A percentile compares a stretch with the other conserved stretches of the same genome.
Evolutionary conservation across 495 filamentous ascomycete species (phyloP).

Genomic region (Penicillium alfredii): DNA sequence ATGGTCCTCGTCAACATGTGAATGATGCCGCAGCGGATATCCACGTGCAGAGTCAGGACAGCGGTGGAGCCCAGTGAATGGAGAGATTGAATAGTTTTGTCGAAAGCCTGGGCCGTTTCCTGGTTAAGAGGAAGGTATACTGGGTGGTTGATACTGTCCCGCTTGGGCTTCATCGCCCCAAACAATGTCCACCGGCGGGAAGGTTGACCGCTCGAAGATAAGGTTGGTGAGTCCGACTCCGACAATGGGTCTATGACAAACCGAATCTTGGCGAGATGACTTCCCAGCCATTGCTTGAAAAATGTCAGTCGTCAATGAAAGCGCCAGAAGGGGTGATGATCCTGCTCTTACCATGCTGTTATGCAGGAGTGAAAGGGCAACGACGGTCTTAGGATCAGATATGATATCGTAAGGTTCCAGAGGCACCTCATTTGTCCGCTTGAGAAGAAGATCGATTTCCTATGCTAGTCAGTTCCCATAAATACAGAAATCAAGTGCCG

Average conservation of each 20-base stretch:
- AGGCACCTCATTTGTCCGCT: slow-evolving; percentile 54
- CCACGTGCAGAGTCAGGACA: slow-evolving; percentile 79
- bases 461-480: slow-evolving; percentile 19
- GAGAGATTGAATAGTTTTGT: slow-evolving; percentile 74
- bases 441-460: slow-evolving; percentile 64
- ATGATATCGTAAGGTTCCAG: slow-evolving; percentile 77
- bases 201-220: slow-evolving; percentile 33
- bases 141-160: slow-evolving; percentile 47
- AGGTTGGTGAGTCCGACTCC: slow-evolving; percentile 36
- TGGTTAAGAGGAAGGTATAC: slow-evolving; percentile 86
- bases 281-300: slow-evolving; percentile 76
- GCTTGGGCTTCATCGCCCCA: slow-evolving; percentile 49
- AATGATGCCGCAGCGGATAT: slow-evolving; percentile 76
- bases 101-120: slow-evolving; percentile 77
- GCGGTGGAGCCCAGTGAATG: slow-evolving; percentile 68
- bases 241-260: slow-evolving; percentile 53
- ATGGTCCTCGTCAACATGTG: slow-evolving; percentile 52
- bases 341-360: slow-evolving; percentile 69
- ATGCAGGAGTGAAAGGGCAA: slow-evolving; percentile 78
- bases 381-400: slow-evolving; percentile 77
- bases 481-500: background rate
- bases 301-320: slow-evolving; percentile 12
- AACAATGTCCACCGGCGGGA: slow-evolving; percentile 78
- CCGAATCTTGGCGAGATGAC: slow-evolving; percentile 67
- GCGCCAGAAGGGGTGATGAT: too few relatives aligned